Evolutionary conservation across 345 rosid species (phyloP), one percentile per base, ranked within the genome.

Genomic region (Toxicodendron radicans): DNA sequence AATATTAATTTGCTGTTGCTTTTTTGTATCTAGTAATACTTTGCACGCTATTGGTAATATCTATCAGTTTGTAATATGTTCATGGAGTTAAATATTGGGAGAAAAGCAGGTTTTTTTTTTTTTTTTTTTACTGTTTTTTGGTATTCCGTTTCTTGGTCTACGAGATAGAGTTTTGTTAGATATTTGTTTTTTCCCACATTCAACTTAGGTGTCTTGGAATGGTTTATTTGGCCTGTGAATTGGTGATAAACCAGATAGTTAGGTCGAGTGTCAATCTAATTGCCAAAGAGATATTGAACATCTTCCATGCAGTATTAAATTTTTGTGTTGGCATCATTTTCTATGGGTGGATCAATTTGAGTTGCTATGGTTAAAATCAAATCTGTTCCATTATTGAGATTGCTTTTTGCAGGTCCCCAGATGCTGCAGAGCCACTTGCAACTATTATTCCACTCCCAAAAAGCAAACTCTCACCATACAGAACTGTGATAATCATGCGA

Each of bases 381-480:
- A 20, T 17, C n/a, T 5, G 32, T 66, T 23, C 21, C 11, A 32
- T 60, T 18, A 41, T 9, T 21, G n/a, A 75, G 53, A 21, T 74
- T 45, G 71, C 65, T 27, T 81, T 59, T 64, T 71, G 52, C 89
- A 95, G 99, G 76, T 74, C 87, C 43, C 61, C 78, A 4, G 96
- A 91, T 23, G 87, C 87, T 79, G 69, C 86, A 14, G 85, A 87
- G 77, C 89, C 92, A 71, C 94, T 95, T 69, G 93, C 99, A 0
- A 76, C 75, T 59, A 73, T 91, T 68, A 71, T 87, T 73, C 98
- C 97, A 53, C 54, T 95, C 54, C 83, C 95, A 0, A 83, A 83
- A 54, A 84, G 78, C 86, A 93, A 87, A 68, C 87, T 95, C 21
- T 76, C 90, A 13, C 92, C 98, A 20, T 95, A 95, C 83, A 86